phyloP scores from a whole-genome alignment of 805 yeast species.

The Barnettozyma californica region DNA sequence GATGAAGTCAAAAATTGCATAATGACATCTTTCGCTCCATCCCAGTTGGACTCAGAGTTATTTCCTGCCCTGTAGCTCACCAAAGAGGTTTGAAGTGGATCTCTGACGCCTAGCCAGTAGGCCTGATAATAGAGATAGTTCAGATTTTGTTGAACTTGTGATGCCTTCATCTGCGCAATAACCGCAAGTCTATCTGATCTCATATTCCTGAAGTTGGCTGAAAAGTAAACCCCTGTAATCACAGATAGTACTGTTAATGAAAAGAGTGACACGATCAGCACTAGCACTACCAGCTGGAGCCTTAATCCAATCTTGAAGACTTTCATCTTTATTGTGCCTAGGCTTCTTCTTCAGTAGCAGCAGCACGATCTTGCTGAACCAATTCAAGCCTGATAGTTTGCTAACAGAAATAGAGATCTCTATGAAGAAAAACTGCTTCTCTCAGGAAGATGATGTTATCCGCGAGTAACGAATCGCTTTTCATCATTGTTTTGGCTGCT shows the following conservation, averaged over 20 bases:
- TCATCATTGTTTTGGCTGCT: background rate
- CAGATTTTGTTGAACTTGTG: slow-evolving; percentile 69
- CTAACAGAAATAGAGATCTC: background rate
- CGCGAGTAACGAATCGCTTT: background rate
- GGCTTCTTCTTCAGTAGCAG: background rate
- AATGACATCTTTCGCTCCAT: slow-evolving; percentile 39
- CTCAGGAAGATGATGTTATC: background rate
- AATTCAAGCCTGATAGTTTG: background rate
- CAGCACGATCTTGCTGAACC: background rate
- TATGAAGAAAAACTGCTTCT: background rate
- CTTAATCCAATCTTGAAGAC: slow-evolving; percentile 50
- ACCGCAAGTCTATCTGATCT: slow-evolving; percentile 70
- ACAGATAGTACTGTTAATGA: slow-evolving; percentile 70
- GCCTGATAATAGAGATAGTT: slow-evolving; percentile 63
- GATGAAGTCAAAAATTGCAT: slow-evolving; percentile 63
- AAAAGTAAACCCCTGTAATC: slow-evolving; percentile 72
- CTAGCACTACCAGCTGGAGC: slow-evolving; percentile 69
- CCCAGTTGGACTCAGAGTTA: slow-evolving; percentile 44
- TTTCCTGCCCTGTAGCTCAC: slow-evolving; percentile 70
- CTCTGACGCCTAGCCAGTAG: slow-evolving; percentile 56
- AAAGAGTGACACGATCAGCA: slow-evolving; percentile 60
- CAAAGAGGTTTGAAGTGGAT: slow-evolving; percentile 54
- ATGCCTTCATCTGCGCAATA: slow-evolving; percentile 74
- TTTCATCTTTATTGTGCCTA: slow-evolving; percentile 4
- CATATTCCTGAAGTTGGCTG: slow-evolving; percentile 51